Evolutionary conservation across 1,284 basidiomycete genomes (phyloP), one percentile per base, ranked within the genome.

Genomic region (Volvariella volvacea): DNA sequence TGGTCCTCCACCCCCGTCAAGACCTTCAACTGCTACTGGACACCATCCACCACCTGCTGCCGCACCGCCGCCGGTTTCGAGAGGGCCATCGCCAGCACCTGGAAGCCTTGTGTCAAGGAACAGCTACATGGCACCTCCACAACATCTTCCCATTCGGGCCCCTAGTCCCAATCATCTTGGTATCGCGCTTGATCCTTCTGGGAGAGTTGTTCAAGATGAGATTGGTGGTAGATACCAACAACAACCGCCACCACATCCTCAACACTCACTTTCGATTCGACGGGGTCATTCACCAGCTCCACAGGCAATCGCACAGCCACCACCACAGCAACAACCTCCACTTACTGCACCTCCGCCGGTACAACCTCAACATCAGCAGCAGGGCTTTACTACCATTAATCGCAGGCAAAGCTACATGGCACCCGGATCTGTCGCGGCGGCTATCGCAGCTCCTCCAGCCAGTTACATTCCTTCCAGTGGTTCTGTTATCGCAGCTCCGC

Each of bases 201-300:
- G 91, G 6, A 76, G 81, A 12, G 89, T 93, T 8, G 71, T 83
- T 17, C 78, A 85, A 52, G 90, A 94, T 64, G 76, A 80, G 40
- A 84, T 92, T 81, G 88, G 88, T 8, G 70, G 76, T 34, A 62
- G 66, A 48, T 80, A 78, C 55, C 65, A 68, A 43, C 65, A 67
- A 25, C 65, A 63, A 22, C 62, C 58, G 53, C 54, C 50, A 12
- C 55, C 53, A 16, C 56, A 55, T 37, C 57, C 50, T 19, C 58
- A 57, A 32, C 55, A 54, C 31, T 58, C 50, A 21, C 43, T 53
- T 3, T 50, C 49, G 22, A 43, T 42, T 9, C 25, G 25, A 28
- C 6, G 25, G 12, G 25, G 25, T 28, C 25, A 28, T 25, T 32
- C 48, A 10, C 40, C 42, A 15, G 21, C 41, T 10, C 34, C 42